Percentiles rank a stretch among this genome's conserved stretches.
Conservation (phyloP, 225 moss, liverwort and hornwort species). For the Lunularia cruciata region DNA sequence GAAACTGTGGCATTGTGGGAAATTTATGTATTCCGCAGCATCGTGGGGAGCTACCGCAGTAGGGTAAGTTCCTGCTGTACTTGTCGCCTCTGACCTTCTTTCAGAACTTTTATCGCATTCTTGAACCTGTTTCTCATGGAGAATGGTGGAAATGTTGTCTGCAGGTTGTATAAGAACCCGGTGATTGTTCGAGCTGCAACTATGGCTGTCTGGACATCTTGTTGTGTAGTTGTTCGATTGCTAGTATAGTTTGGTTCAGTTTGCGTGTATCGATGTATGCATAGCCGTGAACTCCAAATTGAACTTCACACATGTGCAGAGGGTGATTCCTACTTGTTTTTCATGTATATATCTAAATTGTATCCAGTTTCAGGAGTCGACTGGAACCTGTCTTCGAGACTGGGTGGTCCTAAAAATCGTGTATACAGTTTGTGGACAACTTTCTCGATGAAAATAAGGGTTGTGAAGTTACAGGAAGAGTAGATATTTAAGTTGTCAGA, state of each 20-base stretch:
- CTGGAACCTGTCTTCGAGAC: not conserved
- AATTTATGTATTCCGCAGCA: slow-evolving; percentile 66
- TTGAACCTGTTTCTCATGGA: slow-evolving; percentile 21
- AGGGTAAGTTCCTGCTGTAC: slow-evolving; percentile 54
- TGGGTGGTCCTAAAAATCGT: not conserved
- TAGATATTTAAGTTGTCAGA: too few species aligned
- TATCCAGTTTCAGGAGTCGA: not conserved
- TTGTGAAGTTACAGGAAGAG: too few species aligned
- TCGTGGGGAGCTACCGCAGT: slow-evolving; percentile 76
- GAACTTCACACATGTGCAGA: slow-evolving; percentile 13
- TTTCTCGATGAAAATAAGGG: too few species aligned
- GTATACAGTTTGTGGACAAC: too few species aligned
- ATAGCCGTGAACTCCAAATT: not conserved
- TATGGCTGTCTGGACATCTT: slow-evolving; percentile 90
- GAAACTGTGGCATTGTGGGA: slow-evolving; percentile 67
- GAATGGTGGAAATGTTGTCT: slow-evolving; percentile 11
- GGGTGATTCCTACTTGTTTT: not conserved
- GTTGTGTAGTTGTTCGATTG: slow-evolving; percentile 56
- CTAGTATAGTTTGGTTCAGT: slow-evolving; percentile 23
- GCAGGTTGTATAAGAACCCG: slow-evolving; percentile 77
- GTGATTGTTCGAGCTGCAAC: slow-evolving; percentile 69
- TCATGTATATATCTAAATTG: not conserved
- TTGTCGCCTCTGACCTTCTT: not conserved
- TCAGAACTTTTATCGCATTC: too few species aligned
- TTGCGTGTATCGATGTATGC: not conserved